Evolutionary conservation across 2,329 filamentous ascomycete species (phyloP).

Genomic region (Colletotrichum musicola): DNA sequence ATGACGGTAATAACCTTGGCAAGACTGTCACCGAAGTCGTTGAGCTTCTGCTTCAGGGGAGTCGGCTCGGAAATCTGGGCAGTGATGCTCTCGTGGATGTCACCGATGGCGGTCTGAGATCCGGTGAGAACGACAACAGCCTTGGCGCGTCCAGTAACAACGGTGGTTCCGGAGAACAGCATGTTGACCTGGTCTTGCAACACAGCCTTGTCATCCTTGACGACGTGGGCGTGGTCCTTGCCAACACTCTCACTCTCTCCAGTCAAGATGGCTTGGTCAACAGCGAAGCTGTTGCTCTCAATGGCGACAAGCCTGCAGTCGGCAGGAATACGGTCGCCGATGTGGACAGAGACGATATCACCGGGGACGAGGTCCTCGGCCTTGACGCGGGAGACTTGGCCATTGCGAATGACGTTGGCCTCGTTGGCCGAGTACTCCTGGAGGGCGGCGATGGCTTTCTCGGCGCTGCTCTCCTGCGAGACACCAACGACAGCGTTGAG

Average conservation of each 20-base stretch:
- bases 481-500: slow-evolving; percentile 98
- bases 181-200: slow-evolving; percentile 99
- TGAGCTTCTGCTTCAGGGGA: slow-evolving; percentile 97
- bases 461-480: slow-evolving; percentile 97
- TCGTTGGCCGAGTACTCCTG: slow-evolving; percentile 99
- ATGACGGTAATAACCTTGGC: slow-evolving; percentile 99
- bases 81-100: slow-evolving; percentile 98
- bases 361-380: slow-evolving; percentile 98
- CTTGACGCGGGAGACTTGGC: slow-evolving; percentile 84
- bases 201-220: slow-evolving; percentile 86
- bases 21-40: slow-evolving; percentile 95
- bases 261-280: slow-evolving; percentile 97
- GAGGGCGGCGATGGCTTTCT: slow-evolving; percentile 97
- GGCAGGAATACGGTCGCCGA: slow-evolving; percentile 93
- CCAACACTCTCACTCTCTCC: slow-evolving; percentile 97
- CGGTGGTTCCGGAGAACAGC: slow-evolving; percentile 97
- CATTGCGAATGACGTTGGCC: slow-evolving; percentile 91
- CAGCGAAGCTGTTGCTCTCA: slow-evolving; percentile 96
- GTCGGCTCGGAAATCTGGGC: slow-evolving; percentile 98
- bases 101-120: slow-evolving; percentile 91
- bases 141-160: slow-evolving; percentile 92
- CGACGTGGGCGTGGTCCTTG: slow-evolving; percentile 77
- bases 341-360: slow-evolving; percentile 87
- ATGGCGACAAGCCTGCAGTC: slow-evolving; percentile 92
- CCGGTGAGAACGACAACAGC: slow-evolving; percentile 94